phyloP scores from a whole-genome alignment of 2,329 filamentous ascomycete genomes.

The Penicillium sp. region DNA sequence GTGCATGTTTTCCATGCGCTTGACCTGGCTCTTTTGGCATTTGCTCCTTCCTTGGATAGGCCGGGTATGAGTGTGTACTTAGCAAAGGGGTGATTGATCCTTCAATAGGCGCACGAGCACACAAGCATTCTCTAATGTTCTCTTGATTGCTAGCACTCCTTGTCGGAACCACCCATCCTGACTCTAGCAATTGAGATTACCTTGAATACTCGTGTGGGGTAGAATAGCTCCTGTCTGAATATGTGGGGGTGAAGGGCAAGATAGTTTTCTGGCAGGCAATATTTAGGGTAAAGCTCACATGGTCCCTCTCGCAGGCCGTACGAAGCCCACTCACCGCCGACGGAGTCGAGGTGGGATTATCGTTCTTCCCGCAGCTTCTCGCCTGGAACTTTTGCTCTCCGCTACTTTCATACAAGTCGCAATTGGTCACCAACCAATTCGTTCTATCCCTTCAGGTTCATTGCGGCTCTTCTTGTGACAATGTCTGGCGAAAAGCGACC shows the following conservation, averaged over 20 bases:
- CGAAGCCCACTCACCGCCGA: constrained; percentile 21
- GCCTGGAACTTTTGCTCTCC: constrained; percentile 17
- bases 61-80: too few relatives aligned
- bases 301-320: constrained; percentile 2
- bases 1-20: too few relatives aligned
- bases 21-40: too few relatives aligned
- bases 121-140: too few relatives aligned
- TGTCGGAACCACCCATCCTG: too few relatives aligned
- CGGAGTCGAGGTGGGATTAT: constrained; percentile 19
- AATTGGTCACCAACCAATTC: constrained; percentile 4
- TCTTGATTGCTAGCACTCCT: too few relatives aligned
- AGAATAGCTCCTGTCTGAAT: neutral
- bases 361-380: constrained; percentile 25
- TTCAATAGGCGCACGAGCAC: too few relatives aligned
- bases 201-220: neutral
- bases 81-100: too few relatives aligned
- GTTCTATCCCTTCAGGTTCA: constrained; percentile 3
- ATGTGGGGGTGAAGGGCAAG: neutral
- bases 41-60: too few relatives aligned
- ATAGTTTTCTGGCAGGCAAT: neutral
- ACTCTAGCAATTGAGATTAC: too few relatives aligned
- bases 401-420: constrained; percentile 1
- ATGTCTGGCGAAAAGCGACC: constrained; percentile 94
- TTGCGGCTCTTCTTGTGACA: neutral
- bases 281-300: neutral